Evolutionary conservation across 305 asterid species (phyloP).

Genomic region (Solanum aculeatissimum): DNA sequence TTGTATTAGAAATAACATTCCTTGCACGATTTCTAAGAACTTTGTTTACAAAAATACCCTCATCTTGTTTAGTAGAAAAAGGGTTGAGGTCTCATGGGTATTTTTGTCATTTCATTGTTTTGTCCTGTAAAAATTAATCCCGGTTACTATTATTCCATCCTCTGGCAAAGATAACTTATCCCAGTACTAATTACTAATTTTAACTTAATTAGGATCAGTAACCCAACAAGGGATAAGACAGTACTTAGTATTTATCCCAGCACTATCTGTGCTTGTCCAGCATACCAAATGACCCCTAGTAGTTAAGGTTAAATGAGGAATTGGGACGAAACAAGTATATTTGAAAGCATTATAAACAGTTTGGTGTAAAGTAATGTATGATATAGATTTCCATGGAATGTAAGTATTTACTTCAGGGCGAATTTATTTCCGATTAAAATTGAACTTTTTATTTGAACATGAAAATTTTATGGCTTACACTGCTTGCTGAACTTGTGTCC

Average conservation of each 20-base stretch:
- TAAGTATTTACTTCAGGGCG: not conserved
- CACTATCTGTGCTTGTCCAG: not conserved
- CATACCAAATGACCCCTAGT: not conserved
- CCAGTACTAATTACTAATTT: not conserved
- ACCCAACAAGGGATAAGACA: not conserved
- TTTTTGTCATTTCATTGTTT: not conserved
- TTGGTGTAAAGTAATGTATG: not conserved
- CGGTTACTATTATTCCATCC: not conserved
- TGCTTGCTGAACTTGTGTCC: slow-evolving; percentile 17
- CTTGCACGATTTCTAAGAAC: not conserved
- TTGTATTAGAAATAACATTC: not conserved
- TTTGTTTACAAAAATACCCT: not conserved
- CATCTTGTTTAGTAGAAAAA: not conserved
- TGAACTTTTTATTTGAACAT: slow-evolving; percentile 18
- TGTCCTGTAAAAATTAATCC: not conserved
- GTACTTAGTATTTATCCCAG: not conserved
- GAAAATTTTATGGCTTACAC: not conserved
- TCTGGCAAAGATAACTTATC: not conserved
- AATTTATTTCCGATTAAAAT: slow-evolving; percentile 50
- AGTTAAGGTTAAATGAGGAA: not conserved
- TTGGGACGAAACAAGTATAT: not conserved
- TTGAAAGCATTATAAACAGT: not conserved
- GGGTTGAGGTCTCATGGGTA: not conserved
- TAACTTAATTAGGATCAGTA: not conserved
- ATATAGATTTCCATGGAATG: not conserved